Base-by-base conservation (phyloP, 345 rosid species). In the Hypericum androsaemum region DNA sequence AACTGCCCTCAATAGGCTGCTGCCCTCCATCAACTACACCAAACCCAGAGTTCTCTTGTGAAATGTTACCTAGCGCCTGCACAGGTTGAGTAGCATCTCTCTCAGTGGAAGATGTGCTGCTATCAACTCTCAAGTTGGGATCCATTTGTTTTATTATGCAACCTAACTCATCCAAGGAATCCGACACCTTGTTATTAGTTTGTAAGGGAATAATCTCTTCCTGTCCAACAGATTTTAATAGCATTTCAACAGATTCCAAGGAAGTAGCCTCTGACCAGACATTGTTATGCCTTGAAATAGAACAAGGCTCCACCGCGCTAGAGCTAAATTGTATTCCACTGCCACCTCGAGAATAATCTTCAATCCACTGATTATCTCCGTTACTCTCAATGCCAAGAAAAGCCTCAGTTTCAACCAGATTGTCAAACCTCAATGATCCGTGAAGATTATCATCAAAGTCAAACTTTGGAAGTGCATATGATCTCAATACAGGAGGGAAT, bases 231-330 rank as follows among this genome's bases (percentile, higher is more conserved):
- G 96, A 94, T 69, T 88, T 94, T 70, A 94, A 75, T 64, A 86
- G 74, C 95, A 86, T 86, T 73, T 83, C 95, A 76, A 83, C 88
- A 65, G 95, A 86, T 59, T 86, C 92, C 15, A 80, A 77, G 52
- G 95, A 86, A 61, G 95, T 69, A 37, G 86, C 92, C 84, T 86
- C 95, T 57, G 95, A 94, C 99, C 99, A 88, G 65, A 94, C 99
- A 94, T 94, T 82, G 72, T 63, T 83, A 64, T 68, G 77, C 79
- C 97, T 73, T 5, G 80, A 61, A 74, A 94, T 77, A 14, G 88
- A 71, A 65, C 97, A 94, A 46, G 97, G 69, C 66, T 77, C 92
- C 6, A 82, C 80, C 6, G 92, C 89, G 83, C 67, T 74, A 35
- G 95, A 77, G 63, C 77, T 80, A 71, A 94, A 94, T 56, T 72